Conservation (phyloP, 2,329 filamentous ascomycete species). For the Chaetomium strumarium region DNA sequence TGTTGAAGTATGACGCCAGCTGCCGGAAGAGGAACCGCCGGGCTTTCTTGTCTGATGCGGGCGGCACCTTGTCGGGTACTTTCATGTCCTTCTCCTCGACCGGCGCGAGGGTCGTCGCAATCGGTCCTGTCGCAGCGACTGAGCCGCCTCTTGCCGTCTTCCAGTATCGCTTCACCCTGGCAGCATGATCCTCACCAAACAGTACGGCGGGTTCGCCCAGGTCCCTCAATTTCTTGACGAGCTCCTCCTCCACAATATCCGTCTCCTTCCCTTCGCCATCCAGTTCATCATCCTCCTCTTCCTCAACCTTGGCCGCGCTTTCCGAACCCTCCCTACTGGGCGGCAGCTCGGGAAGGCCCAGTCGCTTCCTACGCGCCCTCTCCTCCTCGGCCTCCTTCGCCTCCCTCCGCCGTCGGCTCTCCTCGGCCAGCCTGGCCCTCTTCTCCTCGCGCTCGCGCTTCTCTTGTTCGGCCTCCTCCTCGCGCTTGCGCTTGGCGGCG, state of each 20-base stretch:
- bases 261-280: slow-evolving; percentile 37
- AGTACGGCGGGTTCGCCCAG: slow-evolving; percentile 67
- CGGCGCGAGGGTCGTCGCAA: slow-evolving; percentile 75
- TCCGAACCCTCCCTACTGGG: slow-evolving; percentile 35
- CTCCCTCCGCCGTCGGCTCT: slow-evolving; percentile 63
- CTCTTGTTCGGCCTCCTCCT: slow-evolving; percentile 74
- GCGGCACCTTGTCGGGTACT: slow-evolving; percentile 57
- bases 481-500: slow-evolving; percentile 77
- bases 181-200: slow-evolving; percentile 75
- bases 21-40: slow-evolving; percentile 75
- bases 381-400: slow-evolving; percentile 71
- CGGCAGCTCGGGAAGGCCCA: slow-evolving; percentile 73
- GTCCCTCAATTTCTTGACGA: slow-evolving; percentile 61
- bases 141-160: slow-evolving; percentile 41
- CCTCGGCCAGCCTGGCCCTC: slow-evolving; percentile 71
- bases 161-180: slow-evolving; percentile 64
- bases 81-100: slow-evolving; percentile 88
- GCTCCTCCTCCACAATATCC: slow-evolving; percentile 61
- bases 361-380: slow-evolving; percentile 61
- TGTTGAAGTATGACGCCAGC: slow-evolving; percentile 89
- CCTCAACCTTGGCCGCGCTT: slow-evolving; percentile 31
- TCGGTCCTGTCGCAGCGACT: slow-evolving; percentile 63
- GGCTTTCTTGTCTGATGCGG: slow-evolving; percentile 55
- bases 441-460: slow-evolving; percentile 73
- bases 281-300: slow-evolving; percentile 36